phyloP scores from a whole-genome alignment of 352 stramenopile species.

The Aphanomyces astaci region DNA sequence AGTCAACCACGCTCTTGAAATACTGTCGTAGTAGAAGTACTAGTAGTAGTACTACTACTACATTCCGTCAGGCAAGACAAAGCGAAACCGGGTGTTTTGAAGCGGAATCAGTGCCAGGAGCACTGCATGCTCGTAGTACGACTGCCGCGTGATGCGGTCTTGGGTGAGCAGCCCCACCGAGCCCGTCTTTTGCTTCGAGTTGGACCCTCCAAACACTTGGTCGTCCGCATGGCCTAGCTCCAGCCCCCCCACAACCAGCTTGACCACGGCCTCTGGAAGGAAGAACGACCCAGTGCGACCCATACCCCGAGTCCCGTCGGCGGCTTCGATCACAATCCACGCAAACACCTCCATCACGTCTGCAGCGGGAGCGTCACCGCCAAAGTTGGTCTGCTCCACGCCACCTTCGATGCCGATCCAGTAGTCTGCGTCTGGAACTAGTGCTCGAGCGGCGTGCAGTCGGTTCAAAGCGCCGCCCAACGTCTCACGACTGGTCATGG shows the following conservation, averaged over 20 bases:
- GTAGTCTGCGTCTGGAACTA: background rate
- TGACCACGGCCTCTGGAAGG: background rate
- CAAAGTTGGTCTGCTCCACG: background rate
- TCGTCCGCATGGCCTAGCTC: constrained; percentile 16
- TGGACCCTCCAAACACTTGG: constrained; percentile 5
- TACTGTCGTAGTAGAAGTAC: no score
- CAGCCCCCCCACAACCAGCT: background rate
- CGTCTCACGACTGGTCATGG: constrained; percentile 17
- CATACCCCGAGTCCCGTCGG: constrained; percentile 9
- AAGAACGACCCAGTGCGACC: constrained; percentile 9
- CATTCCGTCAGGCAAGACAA: background rate
- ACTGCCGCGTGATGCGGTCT: constrained; percentile 9
- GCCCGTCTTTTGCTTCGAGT: constrained; percentile 12
- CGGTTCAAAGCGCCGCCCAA: background rate
- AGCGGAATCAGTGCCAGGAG: constrained; percentile 17
- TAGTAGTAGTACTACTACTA: no score
- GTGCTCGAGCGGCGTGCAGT: background rate
- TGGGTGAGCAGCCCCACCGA: constrained; percentile 1
- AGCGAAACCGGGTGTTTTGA: constrained; percentile 5
- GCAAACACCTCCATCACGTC: constrained; percentile 14
- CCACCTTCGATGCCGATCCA: constrained; percentile 17
- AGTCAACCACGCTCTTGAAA: no score
- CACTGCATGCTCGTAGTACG: constrained; percentile 18
- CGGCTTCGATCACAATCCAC: constrained; percentile 7
- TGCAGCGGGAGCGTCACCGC: background rate